Evolutionary conservation across 2,329 filamentous ascomycete species (phyloP), one percentile per base, ranked within the genome.

Genomic region (Xylogone sp.): DNA sequence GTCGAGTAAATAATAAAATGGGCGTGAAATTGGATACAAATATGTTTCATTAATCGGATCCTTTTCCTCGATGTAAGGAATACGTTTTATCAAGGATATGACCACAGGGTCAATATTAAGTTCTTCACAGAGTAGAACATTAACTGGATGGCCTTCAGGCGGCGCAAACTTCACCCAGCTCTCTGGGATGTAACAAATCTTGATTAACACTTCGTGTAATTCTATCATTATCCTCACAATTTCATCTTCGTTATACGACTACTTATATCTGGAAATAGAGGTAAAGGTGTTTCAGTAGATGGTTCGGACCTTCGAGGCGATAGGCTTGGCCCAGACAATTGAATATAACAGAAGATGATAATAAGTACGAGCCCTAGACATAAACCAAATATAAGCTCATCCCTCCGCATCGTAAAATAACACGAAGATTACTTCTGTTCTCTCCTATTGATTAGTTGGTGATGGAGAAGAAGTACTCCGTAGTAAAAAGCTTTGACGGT

Each of bases 71-170:
- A 46, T 27, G 19, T 50, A 50, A n/a, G 43, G 49, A 3, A 50
- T 39, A 46, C 20, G 46, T 29, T 50, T 46, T 43, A 50, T 50
- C 7, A 50, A 39, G 22, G 49, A 50, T 18, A 50, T 42, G 27
- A 50, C 43, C 5, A 43, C 43, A 22, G 21, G 12, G 27, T 50
- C 43, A 24, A 50, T 21, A 19, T 42, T n/a, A 39, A 39, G 34
- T 18, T 39, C 34, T 16, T 39, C n/a, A 16, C 34, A 39, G 4
- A 39, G n/a, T 5, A 5, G 19, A 29, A 46, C 43, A 16, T 39
- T 39, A 16, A 39, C n/a, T 16, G 8, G 8, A 16, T 50, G 49
- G 24, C 42, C 42, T 39, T 39, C 34, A 7, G 5, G n/a, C 4
- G 34, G 34, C n/a, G 34, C 8, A 16, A 19, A 46, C n/a, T 4